Conservation (phyloP, 2,329 filamentous ascomycete genomes). For the Scleromitrula shiraiana region DNA sequence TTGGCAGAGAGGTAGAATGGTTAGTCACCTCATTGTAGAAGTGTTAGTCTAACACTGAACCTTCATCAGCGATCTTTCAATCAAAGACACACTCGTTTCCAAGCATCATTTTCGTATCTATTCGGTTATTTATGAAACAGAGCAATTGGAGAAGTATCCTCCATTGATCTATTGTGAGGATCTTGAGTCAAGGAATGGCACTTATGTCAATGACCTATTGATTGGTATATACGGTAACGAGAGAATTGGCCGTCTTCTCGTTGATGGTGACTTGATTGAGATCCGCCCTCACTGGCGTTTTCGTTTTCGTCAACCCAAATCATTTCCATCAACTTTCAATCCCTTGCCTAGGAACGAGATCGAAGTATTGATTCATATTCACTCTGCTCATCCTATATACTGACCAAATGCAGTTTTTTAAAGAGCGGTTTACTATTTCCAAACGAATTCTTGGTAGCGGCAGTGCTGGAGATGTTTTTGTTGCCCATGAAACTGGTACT, state of each 20-base stretch:
- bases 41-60: neutral
- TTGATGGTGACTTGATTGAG: conserved; percentile 42
- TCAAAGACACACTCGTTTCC: conserved; percentile 39
- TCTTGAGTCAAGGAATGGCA: conserved; percentile 45
- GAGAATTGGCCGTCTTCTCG: conserved; percentile 38
- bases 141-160: conserved; percentile 19
- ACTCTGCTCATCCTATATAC: neutral
- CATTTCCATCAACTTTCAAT: conserved; percentile 10
- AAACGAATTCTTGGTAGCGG: conserved; percentile 46
- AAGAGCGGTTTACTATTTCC: conserved; percentile 40
- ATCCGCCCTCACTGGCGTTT: conserved; percentile 34
- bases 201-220: conserved; percentile 40
- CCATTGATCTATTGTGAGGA: conserved; percentile 48
- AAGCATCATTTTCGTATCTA: conserved; percentile 49
- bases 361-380: conserved; percentile 24
- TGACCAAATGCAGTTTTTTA: conserved; percentile 34
- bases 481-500: conserved; percentile 44
- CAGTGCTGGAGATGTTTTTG: conserved; percentile 43
- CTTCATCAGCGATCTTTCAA: conserved; percentile 31
- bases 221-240: conserved; percentile 36
- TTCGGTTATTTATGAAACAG: conserved; percentile 41
- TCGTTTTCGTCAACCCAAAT: conserved; percentile 27
- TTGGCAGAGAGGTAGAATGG: conserved; percentile 29
- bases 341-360: conserved; percentile 31
- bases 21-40: conserved; percentile 11